phyloP scores from a whole-genome alignment of 2,329 filamentous ascomycete genomes.

The Apiospora malaysiana region DNA sequence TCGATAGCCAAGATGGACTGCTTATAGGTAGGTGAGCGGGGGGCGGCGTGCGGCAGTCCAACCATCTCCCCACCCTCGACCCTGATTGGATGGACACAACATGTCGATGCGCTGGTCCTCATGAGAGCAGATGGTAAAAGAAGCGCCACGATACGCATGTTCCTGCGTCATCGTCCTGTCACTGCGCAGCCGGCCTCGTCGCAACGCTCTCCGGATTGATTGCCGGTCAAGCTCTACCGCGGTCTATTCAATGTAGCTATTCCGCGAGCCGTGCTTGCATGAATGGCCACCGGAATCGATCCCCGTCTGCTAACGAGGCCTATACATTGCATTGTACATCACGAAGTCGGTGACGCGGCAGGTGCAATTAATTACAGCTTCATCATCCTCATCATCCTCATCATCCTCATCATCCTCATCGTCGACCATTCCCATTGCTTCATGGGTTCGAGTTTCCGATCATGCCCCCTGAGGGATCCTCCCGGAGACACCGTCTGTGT shows the following conservation, averaged over 20 bases:
- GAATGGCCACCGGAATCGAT: slow-evolving; percentile 7
- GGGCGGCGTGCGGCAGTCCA: not conserved
- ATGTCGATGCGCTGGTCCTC: not conserved
- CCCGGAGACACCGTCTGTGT: not conserved
- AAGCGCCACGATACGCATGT: slow-evolving; percentile 12
- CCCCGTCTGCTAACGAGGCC: slow-evolving; percentile 4
- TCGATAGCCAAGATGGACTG: not conserved
- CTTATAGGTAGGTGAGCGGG: not conserved
- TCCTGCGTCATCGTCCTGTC: slow-evolving; percentile 1
- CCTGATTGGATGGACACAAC: not conserved
- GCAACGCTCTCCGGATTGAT: not conserved
- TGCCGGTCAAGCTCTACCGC: not conserved
- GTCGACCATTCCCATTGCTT: not conserved
- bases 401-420: not conserved
- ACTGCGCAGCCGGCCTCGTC: slow-evolving; percentile 3
- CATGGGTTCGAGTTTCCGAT: not conserved
- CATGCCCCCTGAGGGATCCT: not conserved
- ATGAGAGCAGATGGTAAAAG: not conserved
- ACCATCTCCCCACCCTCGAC: not conserved
- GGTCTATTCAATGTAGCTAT: not conserved
- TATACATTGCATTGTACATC: not conserved
- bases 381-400: not conserved
- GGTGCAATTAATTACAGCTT: not conserved
- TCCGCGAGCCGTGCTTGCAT: slow-evolving; percentile 10
- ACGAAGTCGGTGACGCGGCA: not conserved